phyloP scores from a whole-genome alignment of 495 filamentous ascomycete genomes.

The Xylaria cubensis region DNA sequence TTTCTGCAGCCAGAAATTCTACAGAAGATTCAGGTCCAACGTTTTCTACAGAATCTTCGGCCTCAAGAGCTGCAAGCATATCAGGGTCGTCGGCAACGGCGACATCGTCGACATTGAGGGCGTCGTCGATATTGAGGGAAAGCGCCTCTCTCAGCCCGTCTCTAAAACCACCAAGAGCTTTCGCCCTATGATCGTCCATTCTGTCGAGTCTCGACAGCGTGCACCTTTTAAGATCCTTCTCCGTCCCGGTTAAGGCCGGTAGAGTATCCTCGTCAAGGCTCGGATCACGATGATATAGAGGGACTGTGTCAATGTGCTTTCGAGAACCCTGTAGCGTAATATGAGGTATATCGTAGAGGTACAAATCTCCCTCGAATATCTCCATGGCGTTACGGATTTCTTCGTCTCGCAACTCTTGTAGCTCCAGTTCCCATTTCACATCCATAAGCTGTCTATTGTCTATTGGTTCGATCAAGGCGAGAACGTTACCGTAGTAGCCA shows the following conservation, averaged over 20 bases:
- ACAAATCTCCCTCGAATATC: too few relatives aligned
- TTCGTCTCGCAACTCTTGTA: not conserved
- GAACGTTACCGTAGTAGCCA: not conserved
- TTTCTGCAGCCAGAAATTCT: too few relatives aligned
- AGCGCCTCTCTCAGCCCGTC: not conserved
- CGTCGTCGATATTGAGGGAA: too few relatives aligned
- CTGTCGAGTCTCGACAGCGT: not conserved
- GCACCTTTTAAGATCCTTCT: not conserved
- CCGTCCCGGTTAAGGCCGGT: not conserved
- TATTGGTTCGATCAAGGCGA: not conserved
- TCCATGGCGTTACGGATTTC: not conserved
- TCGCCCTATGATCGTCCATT: not conserved
- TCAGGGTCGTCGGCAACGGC: too few relatives aligned
- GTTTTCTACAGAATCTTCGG: too few relatives aligned
- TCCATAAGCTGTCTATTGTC: not conserved
- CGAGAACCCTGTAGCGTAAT: not conserved
- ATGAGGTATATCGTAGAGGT: not conserved
- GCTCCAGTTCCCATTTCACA: not conserved
- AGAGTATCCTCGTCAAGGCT: not conserved
- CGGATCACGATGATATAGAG: not conserved
- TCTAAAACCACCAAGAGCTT: not conserved
- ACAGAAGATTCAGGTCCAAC: too few relatives aligned
- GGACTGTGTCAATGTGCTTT: not conserved
- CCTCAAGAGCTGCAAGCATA: too few relatives aligned
- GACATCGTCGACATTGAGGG: too few relatives aligned